Base-by-base conservation (phyloP, 495 filamentous ascomycete genomes). In the Hypomontagnella monticulosa region DNA sequence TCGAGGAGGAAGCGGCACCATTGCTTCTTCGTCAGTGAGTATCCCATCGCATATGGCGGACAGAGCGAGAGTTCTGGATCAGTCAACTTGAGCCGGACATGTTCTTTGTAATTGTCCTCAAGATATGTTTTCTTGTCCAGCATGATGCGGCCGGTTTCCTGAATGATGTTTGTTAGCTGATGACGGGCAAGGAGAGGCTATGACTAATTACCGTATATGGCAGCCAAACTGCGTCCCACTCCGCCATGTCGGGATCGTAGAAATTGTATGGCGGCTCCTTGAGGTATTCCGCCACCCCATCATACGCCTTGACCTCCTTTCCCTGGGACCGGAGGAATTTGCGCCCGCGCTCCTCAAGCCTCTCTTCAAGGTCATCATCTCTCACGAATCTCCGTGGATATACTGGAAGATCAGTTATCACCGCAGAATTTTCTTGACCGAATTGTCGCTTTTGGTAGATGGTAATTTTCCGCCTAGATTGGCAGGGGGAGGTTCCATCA, bases 1-100 rank as follows among this genome's bases (percentile, higher is more conserved):
- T 89, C 89, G 49, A 97, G 83, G 30, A 85, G 86, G 69, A 95
- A 92, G 67, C 91, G 89, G 1, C 93, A 83, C 92, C 91, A 97
- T 0, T 89, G 76, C 77, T 96, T 96, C 66, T 91, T 90, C 18
- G 79, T 82, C 58, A 94, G 93, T 2, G 91, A 86, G 72, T 93
- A 96, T 10, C 93, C 93, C 5, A 93, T 79, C 0, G 92, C 89
- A 9, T 92, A 81, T 7, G 80, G 76, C 7, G 81, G 80, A 55
- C 77, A 81, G 14, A 78, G 73, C 54, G 73, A 54, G 3, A 64
- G 70, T 33, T 83, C 74, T 20, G 81, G 77, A 0, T 76, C 75
- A 36, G 75, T 75, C 56, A 78, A 60, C 48, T 67, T 71, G 12
- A 71, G 33, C 20, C 42, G 76, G 7, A 81, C 81, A 50, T 84